A percentile compares a stretch with the other conserved stretches of the same genome.
These are phyloP conservation scores for Xylaria sp. DNA, from an alignment of 2,329 filamentous ascomycete genomes.

Conservation along the genomic window DNA sequence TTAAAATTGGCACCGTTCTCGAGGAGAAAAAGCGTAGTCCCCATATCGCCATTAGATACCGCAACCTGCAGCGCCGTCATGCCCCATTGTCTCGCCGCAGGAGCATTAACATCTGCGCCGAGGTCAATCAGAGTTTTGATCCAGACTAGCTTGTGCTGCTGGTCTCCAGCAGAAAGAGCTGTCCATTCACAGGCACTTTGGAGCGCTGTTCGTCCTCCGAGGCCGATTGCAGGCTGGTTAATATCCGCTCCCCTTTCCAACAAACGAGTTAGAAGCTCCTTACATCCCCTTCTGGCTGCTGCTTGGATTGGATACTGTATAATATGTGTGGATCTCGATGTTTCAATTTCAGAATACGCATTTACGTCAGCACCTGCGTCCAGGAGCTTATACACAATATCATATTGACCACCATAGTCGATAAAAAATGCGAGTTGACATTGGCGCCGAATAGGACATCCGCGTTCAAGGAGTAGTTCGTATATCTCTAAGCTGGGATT, in stretches of 20 bases:
- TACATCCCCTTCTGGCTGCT: not conserved
- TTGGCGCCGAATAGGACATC: not conserved
- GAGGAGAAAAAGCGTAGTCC: slow-evolving; percentile 3
- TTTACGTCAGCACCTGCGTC: slow-evolving; percentile 13
- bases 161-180: not conserved
- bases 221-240: slow-evolving; percentile 1
- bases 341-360: not conserved
- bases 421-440: slow-evolving; percentile 3
- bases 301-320: slow-evolving; percentile 1
- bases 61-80: slow-evolving; percentile 17
- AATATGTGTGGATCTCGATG: not conserved
- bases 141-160: not conserved
- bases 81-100: not conserved
- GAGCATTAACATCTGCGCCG: slow-evolving; percentile 17
- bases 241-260: slow-evolving; percentile 5
- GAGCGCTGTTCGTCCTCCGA: not conserved
- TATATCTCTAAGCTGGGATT: not conserved
- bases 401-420: not conserved
- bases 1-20: slow-evolving; percentile 4
- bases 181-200: not conserved
- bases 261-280: not conserved
- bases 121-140: not conserved
- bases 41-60: not conserved
- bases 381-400: not conserved
- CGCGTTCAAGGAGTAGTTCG: slow-evolving; percentile 4